Conservation (phyloP, 1,284 basidiomycete species). For the Vanrija humicola region DNA sequence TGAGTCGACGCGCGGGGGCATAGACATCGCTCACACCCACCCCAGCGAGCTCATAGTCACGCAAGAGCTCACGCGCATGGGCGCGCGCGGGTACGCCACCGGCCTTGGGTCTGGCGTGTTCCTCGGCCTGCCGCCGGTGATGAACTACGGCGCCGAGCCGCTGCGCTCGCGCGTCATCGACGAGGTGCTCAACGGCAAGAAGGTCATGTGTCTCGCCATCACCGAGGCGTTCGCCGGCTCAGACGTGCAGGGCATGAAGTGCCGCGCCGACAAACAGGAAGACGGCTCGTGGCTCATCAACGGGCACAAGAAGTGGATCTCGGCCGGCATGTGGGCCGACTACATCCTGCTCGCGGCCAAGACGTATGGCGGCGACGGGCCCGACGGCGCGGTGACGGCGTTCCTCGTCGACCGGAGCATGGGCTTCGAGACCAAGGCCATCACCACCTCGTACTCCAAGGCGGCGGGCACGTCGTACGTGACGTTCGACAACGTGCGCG, state of each 20-base stretch:
- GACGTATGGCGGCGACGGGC: conserved; percentile 22
- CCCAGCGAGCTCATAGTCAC: conserved; percentile 66
- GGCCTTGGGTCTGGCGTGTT: conserved; percentile 69
- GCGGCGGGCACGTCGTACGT: conserved; percentile 78
- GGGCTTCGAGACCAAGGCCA: conserved; percentile 76
- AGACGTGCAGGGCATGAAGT: conserved; percentile 78
- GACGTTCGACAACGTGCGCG: conserved; percentile 81
- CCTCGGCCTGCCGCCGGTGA: conserved; percentile 64
- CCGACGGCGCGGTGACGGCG: conserved; percentile 74
- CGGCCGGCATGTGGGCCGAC: conserved; percentile 63
- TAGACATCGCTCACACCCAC: too few species aligned
- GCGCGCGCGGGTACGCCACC: conserved; percentile 79
- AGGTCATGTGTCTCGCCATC: conserved; percentile 77
- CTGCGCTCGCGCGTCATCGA: conserved; percentile 61
- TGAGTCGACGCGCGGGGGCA: too few species aligned
- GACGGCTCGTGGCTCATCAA: conserved; percentile 78
- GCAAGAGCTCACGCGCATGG: conserved; percentile 76
- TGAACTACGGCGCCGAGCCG: conserved; percentile 58
- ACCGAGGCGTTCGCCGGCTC: conserved; percentile 88
- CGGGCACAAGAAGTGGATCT: conserved; percentile 90
- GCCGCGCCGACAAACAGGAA: conserved; percentile 73
- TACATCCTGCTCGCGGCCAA: conserved; percentile 43
- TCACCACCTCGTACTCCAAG: conserved; percentile 78
- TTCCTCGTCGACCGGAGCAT: conserved; percentile 72
- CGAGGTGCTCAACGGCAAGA: conserved; percentile 64